Percentiles rank a stretch among this genome's conserved stretches.
Evolutionary conservation across 176 grass and related monocot genomes (phyloP).

Genomic region (Miscanthus lutarioriparius): DNA sequence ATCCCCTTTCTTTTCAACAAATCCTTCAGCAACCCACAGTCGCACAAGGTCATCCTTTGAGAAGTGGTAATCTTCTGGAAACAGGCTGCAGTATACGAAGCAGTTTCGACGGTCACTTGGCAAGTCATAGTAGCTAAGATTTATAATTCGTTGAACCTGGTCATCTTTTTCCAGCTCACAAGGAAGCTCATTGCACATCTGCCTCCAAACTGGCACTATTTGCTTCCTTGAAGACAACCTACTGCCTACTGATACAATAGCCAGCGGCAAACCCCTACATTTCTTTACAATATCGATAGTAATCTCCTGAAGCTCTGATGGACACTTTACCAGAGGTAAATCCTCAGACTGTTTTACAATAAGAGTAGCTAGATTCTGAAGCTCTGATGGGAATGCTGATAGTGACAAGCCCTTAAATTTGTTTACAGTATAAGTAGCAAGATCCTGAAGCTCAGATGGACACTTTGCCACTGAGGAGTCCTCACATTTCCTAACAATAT

Average conservation of each 20-base stretch:
- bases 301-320: not conserved
- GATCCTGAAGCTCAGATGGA: not conserved
- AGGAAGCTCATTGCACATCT: not conserved
- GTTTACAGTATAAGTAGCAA: not conserved
- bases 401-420: not conserved
- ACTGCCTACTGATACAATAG: not conserved
- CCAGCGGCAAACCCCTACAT: not conserved
- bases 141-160: conserved; percentile 9
- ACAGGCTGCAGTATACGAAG: conserved; percentile 37
- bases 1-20: conserved; percentile 21
- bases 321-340: not conserved
- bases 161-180: conserved; percentile 16
- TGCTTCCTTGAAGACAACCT: conserved; percentile 4
- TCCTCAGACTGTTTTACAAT: not conserved
- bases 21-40: conserved; percentile 43
- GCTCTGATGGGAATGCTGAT: not conserved
- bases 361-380: not conserved
- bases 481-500: not conserved
- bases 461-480: not conserved
- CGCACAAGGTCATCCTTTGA: conserved; percentile 22
- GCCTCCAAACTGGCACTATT: conserved; percentile 13
- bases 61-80: conserved; percentile 37
- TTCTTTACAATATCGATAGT: not conserved
- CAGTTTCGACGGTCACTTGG: conserved; percentile 26
- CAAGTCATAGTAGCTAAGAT: conserved; percentile 36